phyloP scores from a whole-genome alignment of 345 rosid species.

The Adansonia digitata region DNA sequence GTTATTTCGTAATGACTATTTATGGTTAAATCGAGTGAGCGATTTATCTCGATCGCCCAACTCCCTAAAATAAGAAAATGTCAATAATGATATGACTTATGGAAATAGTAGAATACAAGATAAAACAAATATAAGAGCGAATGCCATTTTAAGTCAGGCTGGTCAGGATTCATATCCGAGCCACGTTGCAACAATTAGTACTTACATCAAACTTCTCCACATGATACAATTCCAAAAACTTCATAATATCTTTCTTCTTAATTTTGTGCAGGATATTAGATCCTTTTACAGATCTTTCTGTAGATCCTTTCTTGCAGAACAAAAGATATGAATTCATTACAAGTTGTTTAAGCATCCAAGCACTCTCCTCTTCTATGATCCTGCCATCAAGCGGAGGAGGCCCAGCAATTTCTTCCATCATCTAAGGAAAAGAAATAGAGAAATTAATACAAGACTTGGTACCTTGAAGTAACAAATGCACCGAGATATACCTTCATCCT shows the following conservation, averaged over 20 bases:
- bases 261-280: background rate
- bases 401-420: conserved; percentile 68
- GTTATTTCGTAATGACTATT: no score
- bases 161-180: no score
- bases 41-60: no score
- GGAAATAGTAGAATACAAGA: no score
- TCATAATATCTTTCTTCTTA: conserved; percentile 34
- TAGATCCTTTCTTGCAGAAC: conserved; percentile 28
- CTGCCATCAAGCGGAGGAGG: conserved; percentile 49
- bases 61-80: no score
- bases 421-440: conserved; percentile 30
- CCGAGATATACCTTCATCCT: conserved; percentile 68
- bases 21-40: no score
- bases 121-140: no score
- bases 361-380: conserved; percentile 56
- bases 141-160: no score
- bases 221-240: conserved; percentile 68
- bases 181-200: no score
- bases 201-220: conserved; percentile 89
- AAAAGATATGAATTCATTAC: conserved; percentile 32
- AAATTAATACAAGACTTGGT: conserved; percentile 6
- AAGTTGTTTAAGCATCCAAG: conserved; percentile 70
- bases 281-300: conserved; percentile 29
- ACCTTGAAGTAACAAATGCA: background rate
- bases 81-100: no score